Evolutionary conservation across 768 basidiomycete species (phyloP), one percentile per base, ranked within the genome.

Genomic region (Boletus rufocinnamomeus): DNA sequence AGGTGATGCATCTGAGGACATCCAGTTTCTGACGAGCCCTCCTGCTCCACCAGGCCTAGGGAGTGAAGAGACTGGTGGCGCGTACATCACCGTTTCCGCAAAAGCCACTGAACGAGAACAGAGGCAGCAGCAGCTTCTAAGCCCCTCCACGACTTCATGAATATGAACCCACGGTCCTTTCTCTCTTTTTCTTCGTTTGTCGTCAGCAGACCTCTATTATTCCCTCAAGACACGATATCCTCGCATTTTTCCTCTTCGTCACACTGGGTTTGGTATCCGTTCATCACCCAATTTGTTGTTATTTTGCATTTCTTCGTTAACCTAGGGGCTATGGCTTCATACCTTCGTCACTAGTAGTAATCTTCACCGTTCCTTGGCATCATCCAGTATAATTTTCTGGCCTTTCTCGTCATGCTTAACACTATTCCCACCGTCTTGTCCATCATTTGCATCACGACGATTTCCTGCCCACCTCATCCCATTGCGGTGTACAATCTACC

Each of bases 41-140:
- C 74, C 84, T 17, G 81, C 85, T 19, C 90, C 91, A 8, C 90
- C 91, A 28, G 90, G 90, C 58, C 76, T 91, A 38, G 74, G 80
- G 16, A 72, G 47, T 27, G 89, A 92, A 64, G 91, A 92, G 73
- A 78, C 83, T 44, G 92, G 92, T 58, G 87, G 92, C 50, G 89
- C 92, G 17, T 93, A 94, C 69, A 85, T 93, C 66, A 94, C 93
- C 17, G 79, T 94, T 52, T 93, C 92, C 43, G 88, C 89, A 63
- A 84, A 85, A 67, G 92, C 84, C 30, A 86, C 84, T 68, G 88
- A 92, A 73, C 84, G 86, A 64, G 83, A 80, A 69, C 65, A 64
- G 60, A 66, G 70, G 65, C 65, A 70, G 56, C 61, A 60, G 37
- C 70, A 68, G 23, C 59, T 62, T 54, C 59, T 63, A 56, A 56